Conservation (phyloP, 164 flowering plant species). For the Cinnamomum chago region DNA sequence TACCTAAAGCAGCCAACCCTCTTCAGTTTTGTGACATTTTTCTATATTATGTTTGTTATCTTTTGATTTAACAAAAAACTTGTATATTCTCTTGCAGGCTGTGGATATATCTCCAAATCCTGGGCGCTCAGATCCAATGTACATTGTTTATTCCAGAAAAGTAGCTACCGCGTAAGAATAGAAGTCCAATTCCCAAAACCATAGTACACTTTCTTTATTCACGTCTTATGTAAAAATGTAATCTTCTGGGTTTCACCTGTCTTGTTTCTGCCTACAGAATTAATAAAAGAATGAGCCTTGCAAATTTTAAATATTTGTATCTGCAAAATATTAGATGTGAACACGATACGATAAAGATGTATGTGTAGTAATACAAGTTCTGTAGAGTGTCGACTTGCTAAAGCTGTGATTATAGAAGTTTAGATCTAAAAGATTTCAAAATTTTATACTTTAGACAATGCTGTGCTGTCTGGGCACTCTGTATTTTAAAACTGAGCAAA, state of each 20-base stretch:
- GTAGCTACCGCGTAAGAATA: constrained; percentile 33
- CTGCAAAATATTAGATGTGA: background rate
- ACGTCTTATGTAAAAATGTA: background rate
- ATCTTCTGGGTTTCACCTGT: background rate
- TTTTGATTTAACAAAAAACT: background rate
- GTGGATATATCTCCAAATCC: constrained; percentile 94
- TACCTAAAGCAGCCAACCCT: too few relatives aligned
- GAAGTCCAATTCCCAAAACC: background rate
- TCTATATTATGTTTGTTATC: background rate
- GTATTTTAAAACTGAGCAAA: too few relatives aligned
- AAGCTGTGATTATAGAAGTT: background rate
- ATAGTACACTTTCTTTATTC: background rate
- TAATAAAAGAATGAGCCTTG: background rate
- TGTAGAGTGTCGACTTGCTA: background rate
- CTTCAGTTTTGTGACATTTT: too few relatives aligned
- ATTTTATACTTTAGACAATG: too few relatives aligned
- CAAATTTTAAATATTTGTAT: too few relatives aligned
- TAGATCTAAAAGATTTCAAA: too few relatives aligned
- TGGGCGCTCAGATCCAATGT: constrained; percentile 93
- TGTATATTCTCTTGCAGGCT: constrained; percentile 45
- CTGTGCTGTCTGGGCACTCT: too few relatives aligned
- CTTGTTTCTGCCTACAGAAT: background rate
- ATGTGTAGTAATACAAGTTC: background rate
- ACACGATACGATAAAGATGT: background rate
- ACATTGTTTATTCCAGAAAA: constrained; percentile 77